phyloP scores from a whole-genome alignment of 1,284 basidiomycete species.

The Porodaedalea pini region DNA sequence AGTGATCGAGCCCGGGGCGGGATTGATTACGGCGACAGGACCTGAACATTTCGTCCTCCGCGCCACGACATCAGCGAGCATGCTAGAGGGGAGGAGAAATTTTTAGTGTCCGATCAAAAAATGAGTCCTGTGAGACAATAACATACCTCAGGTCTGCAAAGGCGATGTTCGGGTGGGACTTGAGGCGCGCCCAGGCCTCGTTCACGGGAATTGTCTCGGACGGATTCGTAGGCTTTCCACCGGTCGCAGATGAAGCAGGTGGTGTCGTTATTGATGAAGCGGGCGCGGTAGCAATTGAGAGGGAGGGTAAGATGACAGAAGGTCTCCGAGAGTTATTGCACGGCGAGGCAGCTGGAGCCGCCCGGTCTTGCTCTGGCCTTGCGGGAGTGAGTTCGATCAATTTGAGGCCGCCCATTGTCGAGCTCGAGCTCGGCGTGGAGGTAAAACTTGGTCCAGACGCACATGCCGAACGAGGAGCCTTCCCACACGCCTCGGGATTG shows the following conservation, averaged over 20 bases:
- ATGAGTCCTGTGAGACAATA: conserved; percentile 33
- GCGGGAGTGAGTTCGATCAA: conserved; percentile 2
- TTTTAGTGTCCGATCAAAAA: neutral
- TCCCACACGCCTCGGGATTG: conserved; percentile 28
- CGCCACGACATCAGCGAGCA: conserved; percentile 83
- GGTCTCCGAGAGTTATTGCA: conserved; percentile 27
- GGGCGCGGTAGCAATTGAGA: neutral
- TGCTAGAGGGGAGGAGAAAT: neutral
- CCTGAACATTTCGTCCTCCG: conserved; percentile 76
- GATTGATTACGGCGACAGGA: conserved; percentile 63
- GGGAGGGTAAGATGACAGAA: conserved; percentile 23
- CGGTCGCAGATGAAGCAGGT: conserved; percentile 17
- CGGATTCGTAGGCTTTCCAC: conserved; percentile 21
- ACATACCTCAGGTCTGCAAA: conserved; percentile 66
- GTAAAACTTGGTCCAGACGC: conserved; percentile 21
- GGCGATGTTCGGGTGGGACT: conserved; percentile 83
- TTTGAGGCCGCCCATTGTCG: neutral
- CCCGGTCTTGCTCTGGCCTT: conserved; percentile 8
- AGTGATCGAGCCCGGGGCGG: conserved; percentile 48
- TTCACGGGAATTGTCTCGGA: conserved; percentile 71
- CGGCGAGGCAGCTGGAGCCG: conserved; percentile 29
- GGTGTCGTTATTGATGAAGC: conserved; percentile 9
- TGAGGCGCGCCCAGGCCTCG: conserved; percentile 82
- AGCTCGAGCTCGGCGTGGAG: neutral
- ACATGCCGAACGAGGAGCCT: conserved; percentile 24